Base-by-base conservation (phyloP, 208 protist genomes). In the Trichomonas gallinae region DNA sequence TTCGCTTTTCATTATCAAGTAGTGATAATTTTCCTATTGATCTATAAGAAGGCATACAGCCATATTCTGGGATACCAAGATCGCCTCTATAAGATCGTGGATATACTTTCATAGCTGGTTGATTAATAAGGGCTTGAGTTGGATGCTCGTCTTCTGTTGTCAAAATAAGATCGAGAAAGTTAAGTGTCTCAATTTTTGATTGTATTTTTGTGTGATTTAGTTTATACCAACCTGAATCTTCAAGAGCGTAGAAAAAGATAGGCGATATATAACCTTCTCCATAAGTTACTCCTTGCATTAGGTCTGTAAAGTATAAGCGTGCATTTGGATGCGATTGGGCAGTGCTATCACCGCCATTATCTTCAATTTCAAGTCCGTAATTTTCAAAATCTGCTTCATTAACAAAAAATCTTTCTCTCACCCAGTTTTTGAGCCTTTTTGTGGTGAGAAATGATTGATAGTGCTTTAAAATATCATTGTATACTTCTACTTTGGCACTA, bases 221-320 rank as follows among this genome's bases (percentile, higher is more conserved):
- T n/a, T 89, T 40, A 89, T 89, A 89, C 83, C 83, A 89, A 46
- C 83, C 83, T 9, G 83, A 89, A 48, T 89, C 83, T 11, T 89
- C 40, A 34, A 89, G 26, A 1, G 38, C 13, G 31, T 89, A 34
- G 40, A 89, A 89, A 31, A 48, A 89, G 11, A 89, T n/a, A 38
- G 40, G 40, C 4, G 38, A n/a, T 9, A 89, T n/a, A 40, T 48
- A 44, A 3, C 38, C 83, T 21, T 34, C 40, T n/a, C 83, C 83
- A 89, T 89, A 89, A 31, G 83, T 89, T 0, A 48, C 26, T 46
- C 83, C 83, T 89, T 89, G 83, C 83, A 89, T 89, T 11, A 48
- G 1, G 26, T 89, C 83, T 48, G 83, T 48, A 17, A 89, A 89
- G 40, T 89, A 89, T 1, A 89, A 17, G 8, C 83, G 36, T 6